Conservation (phyloP, 2,329 filamentous ascomycete species). For the Epichloe hybrida region DNA sequence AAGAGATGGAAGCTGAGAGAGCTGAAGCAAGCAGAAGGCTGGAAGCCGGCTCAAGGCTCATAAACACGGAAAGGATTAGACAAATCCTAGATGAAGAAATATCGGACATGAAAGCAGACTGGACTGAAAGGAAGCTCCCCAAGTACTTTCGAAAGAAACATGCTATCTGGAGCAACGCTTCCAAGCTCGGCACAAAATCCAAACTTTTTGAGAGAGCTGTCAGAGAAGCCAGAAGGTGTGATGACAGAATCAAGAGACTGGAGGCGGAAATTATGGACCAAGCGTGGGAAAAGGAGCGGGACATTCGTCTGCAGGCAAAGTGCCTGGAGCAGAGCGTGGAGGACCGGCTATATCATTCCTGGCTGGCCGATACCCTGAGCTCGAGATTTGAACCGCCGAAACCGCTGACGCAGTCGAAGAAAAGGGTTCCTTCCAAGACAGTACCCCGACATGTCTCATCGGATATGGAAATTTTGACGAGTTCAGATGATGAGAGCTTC, state of each 20-base stretch:
- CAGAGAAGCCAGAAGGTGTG: conserved; percentile 26
- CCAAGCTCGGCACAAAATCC: conserved; percentile 22
- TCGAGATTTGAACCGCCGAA: conserved; percentile 27
- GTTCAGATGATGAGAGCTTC: conserved; percentile 36
- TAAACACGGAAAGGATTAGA: conserved; percentile 29
- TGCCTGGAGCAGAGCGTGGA: conserved; percentile 52
- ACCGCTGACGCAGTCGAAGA: conserved; percentile 12
- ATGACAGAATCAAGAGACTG: conserved; percentile 41
- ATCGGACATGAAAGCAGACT: conserved; percentile 33
- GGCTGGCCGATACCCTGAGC: conserved; percentile 34
- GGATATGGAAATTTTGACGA: conserved; percentile 32
- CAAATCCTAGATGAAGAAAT: conserved; percentile 41
- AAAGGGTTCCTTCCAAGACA: conserved; percentile 1
- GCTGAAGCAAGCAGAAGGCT: conserved; percentile 4
- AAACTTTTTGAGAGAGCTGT: conserved; percentile 32
- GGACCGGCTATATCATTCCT: conserved; percentile 40
- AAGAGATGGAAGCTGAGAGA: conserved; percentile 41
- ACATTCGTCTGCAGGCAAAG: conserved; percentile 41
- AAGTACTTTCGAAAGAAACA: conserved; percentile 43
- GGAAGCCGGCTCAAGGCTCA: conserved; percentile 17
- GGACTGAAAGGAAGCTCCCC: conserved; percentile 45
- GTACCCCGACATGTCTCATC: conserved; percentile 20
- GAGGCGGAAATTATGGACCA: conserved; percentile 36
- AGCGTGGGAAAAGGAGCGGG: conserved; percentile 36
- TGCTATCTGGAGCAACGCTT: conserved; percentile 46